Evolutionary conservation across 1,284 basidiomycete species (phyloP).

Genomic region (Chalciporus sp.): DNA sequence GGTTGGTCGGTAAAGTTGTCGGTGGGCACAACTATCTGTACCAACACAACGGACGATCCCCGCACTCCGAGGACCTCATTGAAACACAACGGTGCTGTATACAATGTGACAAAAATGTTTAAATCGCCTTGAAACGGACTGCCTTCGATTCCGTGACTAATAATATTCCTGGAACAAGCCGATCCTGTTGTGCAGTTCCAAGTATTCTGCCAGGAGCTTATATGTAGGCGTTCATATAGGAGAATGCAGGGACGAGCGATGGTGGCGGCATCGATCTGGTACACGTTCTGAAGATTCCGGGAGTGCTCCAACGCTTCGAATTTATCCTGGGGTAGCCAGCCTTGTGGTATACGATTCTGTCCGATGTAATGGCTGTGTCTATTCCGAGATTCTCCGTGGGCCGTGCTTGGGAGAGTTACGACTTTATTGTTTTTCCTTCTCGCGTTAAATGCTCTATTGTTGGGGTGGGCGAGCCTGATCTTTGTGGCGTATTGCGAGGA

Average conservation of each 20-base stretch:
- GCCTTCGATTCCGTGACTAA: conserved; percentile 15
- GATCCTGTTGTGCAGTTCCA: neutral
- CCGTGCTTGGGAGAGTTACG: conserved; percentile 1
- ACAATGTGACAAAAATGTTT: neutral
- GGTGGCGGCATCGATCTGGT: conserved; percentile 5
- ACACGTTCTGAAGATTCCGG: conserved; percentile 3
- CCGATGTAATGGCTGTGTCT: neutral
- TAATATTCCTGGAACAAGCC: conserved; percentile 7
- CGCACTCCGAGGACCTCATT: conserved; percentile 26
- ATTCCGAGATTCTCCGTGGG: conserved; percentile 19
- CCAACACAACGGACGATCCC: too few relatives aligned
- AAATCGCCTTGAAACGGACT: conserved; percentile 3
- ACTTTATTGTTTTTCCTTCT: neutral
- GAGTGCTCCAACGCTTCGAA: conserved; percentile 5
- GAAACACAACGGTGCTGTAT: conserved; percentile 14
- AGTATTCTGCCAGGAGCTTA: neutral
- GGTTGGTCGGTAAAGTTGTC: too few relatives aligned
- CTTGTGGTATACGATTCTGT: neutral
- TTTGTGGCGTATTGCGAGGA: conserved; percentile 21
- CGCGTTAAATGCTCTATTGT: conserved; percentile 6
- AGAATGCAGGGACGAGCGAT: conserved; percentile 6
- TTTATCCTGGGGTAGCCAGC: conserved; percentile 4
- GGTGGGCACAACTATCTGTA: neutral
- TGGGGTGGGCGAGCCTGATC: conserved; percentile 2
- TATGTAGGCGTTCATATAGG: neutral